Conservation (phyloP, 495 filamentous ascomycete species). For the Xylaria palmicola region DNA sequence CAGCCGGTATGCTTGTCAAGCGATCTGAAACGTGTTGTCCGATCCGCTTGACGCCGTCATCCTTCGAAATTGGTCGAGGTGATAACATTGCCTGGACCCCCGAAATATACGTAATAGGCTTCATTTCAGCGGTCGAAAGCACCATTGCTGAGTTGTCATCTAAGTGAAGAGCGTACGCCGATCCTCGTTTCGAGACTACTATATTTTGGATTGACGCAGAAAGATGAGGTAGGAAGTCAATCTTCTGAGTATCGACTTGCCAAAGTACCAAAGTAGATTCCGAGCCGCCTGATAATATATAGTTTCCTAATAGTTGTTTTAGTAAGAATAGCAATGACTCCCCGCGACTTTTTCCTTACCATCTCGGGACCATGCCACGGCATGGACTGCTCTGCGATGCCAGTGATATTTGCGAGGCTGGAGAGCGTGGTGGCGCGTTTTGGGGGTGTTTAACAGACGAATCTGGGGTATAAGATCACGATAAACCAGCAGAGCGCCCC, state of each 20-base stretch:
- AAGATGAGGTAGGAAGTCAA: slow-evolving; percentile 83
- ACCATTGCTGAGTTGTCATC: slow-evolving; percentile 90
- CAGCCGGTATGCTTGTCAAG: slow-evolving; percentile 31
- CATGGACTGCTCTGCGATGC: slow-evolving; percentile 79
- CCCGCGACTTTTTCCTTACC: slow-evolving; percentile 54
- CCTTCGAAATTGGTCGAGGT: slow-evolving; percentile 39
- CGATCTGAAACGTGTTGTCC: slow-evolving; percentile 17
- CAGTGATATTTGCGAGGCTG: slow-evolving; percentile 73
- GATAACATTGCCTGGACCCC: slow-evolving; percentile 69
- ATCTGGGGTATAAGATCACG: slow-evolving; percentile 66
- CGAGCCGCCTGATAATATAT: slow-evolving; percentile 86
- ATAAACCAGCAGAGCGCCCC: slow-evolving; percentile 76
- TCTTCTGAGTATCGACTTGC: slow-evolving; percentile 84
- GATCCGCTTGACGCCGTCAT: slow-evolving; percentile 40
- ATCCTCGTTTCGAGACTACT: slow-evolving; percentile 73
- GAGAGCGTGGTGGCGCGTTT: slow-evolving; percentile 36
- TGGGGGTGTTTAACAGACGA: slow-evolving; percentile 17
- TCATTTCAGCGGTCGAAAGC: slow-evolving; percentile 83
- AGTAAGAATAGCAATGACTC: slow-evolving; percentile 19
- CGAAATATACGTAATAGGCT: slow-evolving; percentile 72
- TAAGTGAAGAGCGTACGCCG: slow-evolving; percentile 77
- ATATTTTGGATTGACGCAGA: slow-evolving; percentile 79
- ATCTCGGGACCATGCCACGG: slow-evolving; percentile 85
- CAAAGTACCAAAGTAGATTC: slow-evolving; percentile 93
- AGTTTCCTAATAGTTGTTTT: slow-evolving; percentile 71